Percentiles rank a stretch among this genome's conserved stretches.
Evolutionary conservation across 2,329 filamentous ascomycete species (phyloP).

Genomic region (Chaetoscypha palmicola): DNA sequence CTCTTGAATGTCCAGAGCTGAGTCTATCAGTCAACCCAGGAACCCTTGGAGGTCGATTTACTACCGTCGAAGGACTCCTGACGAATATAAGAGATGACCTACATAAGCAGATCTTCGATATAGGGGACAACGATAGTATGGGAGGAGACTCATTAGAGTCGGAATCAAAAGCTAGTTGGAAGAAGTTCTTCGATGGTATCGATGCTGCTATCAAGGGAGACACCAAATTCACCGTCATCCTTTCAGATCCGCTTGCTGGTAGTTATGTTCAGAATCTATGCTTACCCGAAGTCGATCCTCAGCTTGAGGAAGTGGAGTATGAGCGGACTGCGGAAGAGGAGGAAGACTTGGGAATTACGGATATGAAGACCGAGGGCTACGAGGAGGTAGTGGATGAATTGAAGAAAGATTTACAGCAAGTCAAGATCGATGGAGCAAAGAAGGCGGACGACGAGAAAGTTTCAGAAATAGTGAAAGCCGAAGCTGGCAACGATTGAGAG

Average conservation of each 20-base stretch:
- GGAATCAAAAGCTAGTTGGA: slow-evolving; percentile 66
- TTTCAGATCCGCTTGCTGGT: slow-evolving; percentile 83
- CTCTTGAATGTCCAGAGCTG: slow-evolving; percentile 79
- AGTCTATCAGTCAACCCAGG: slow-evolving; percentile 83
- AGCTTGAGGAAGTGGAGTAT: slow-evolving; percentile 77
- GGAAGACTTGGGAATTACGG: slow-evolving; percentile 80
- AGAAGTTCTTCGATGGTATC: slow-evolving; percentile 70
- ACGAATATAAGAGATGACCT: slow-evolving; percentile 90
- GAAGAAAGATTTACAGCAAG: slow-evolving; percentile 18
- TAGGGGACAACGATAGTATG: slow-evolving; percentile 46
- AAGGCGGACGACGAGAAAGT: slow-evolving; percentile 6
- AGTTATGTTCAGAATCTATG: slow-evolving; percentile 92
- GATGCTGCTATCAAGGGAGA: slow-evolving; percentile 73
- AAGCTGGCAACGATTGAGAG: slow-evolving; percentile 8
- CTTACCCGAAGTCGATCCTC: slow-evolving; percentile 66
- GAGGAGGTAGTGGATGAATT: slow-evolving; percentile 26
- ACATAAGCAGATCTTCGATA: slow-evolving; percentile 78
- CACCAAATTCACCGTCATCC: slow-evolving; percentile 71
- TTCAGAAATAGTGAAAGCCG: background rate
- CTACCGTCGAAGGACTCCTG: slow-evolving; percentile 88
- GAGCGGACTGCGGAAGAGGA: slow-evolving; percentile 85
- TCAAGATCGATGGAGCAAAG: slow-evolving; percentile 1
- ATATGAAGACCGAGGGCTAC: slow-evolving; percentile 92
- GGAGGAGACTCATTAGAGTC: slow-evolving; percentile 73
- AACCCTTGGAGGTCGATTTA: slow-evolving; percentile 92